These are phyloP conservation scores for sorghum (Sorghum bicolor) DNA, from an alignment of 176 grass and related monocot species.

Conservation along the genomic window Sorghum_bicolor_NCBIv3 NC_012878.2:52063501-52064000, in stretches of 20 bases:
- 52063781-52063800: neutral
- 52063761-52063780: neutral
- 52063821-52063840: too few relatives aligned
- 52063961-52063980: neutral
- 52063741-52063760: neutral
- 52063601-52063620: slow-evolving; percentile 50
- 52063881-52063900: too few relatives aligned
- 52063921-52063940: neutral
- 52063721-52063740: neutral
- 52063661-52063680: neutral
- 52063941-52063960: neutral
- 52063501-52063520: neutral
- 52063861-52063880: too few relatives aligned
- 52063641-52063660: neutral
- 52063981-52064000: neutral
- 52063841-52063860: too few relatives aligned
- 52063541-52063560: slow-evolving; percentile 75
- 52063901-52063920: neutral
- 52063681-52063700: neutral
- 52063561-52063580: slow-evolving; percentile 81
- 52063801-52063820: too few relatives aligned
- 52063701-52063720: neutral
- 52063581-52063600: slow-evolving; percentile 93
- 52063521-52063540: neutral
- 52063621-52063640: neutral